Evolutionary conservation across 306 rosid genomes (phyloP), one percentile per base, ranked within the genome.

Genomic region (Vigna hirtella): DNA sequence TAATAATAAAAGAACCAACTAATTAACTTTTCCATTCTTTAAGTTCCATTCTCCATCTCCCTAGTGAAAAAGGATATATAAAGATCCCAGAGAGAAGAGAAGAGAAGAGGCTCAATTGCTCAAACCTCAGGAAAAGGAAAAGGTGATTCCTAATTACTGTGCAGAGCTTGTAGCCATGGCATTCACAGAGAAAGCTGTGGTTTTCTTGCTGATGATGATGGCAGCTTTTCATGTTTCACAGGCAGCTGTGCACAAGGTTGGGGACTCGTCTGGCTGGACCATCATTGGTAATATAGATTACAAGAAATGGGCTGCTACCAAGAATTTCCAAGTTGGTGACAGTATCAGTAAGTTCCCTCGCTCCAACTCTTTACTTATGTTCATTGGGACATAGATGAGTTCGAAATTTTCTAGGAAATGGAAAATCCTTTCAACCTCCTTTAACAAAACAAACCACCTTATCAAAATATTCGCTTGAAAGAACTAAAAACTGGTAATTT

Each of bases 231-330:
- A 81, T 58, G 30, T 83, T 28, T 82, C 93, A 43, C 3, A 38
- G 22, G 96, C 82, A 12, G 88, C 87, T 20, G 87, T 86, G 53
- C 62, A 87, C 82, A 90, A 89, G 84, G 91, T 90, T 67, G 98
- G 98, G 34, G 94, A 88, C 71, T 88, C 96, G 34, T 87, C 86
- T 13, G 98, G 96, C 4, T 93, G 98, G 98, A 90, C 96, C 34
- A 82, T 82, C 69, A 48, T 82, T 30, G 93, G 88, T 18, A 73
- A 78, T 52, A 56, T 93, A 12, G 80, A 90, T 77, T 93, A 93
- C 82, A 88, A 73, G 74, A 73, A 73, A 7, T 93, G 98, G 96
- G 84, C 96, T 83, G 82, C 91, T 50, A 26, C 82, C 18, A 89
- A 87, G 72, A 86, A 73, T 81, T 89, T 93, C 81, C 65, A 77